A percentile compares a stretch with the other conserved stretches of the same genome.
Conservation (phyloP, 768 basidiomycete genomes). For the Lactifluus piperatus region DNA sequence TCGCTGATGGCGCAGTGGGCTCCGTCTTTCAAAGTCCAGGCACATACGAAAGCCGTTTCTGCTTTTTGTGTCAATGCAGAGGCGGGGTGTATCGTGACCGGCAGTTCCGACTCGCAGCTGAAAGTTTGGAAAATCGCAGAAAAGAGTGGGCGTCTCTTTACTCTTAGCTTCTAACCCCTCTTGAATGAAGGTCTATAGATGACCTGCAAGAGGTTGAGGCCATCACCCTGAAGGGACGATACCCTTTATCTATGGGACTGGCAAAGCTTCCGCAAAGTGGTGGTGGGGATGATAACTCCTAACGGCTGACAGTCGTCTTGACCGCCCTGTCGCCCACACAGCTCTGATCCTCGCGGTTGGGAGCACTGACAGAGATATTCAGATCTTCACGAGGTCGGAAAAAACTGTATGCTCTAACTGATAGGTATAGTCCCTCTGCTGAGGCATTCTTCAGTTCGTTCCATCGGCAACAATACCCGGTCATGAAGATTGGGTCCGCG, state of each 20-base stretch:
- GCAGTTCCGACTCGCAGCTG: conserved; percentile 72
- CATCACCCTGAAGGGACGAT: conserved; percentile 56
- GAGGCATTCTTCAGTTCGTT: conserved; percentile 39
- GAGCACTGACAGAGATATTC: conserved; percentile 72
- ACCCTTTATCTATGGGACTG: conserved; percentile 64
- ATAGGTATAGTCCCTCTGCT: conserved; percentile 3
- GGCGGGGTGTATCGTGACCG: conserved; percentile 52
- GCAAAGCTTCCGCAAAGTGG: conserved; percentile 55
- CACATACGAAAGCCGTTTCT: conserved; percentile 65
- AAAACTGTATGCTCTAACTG: conserved; percentile 34
- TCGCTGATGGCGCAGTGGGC: conserved; percentile 46
- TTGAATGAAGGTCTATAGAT: conserved; percentile 3
- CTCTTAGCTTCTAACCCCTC: not conserved
- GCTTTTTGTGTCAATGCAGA: conserved; percentile 41
- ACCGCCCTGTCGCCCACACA: conserved; percentile 22
- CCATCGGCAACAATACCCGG: conserved; percentile 56
- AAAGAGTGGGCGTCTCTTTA: conserved; percentile 25
- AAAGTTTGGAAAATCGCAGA: conserved; percentile 59
- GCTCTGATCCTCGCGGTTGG: conserved; percentile 69
- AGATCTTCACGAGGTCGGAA: conserved; percentile 66
- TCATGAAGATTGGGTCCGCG: conserved; percentile 94
- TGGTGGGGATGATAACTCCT: conserved; percentile 35
- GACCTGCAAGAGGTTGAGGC: conserved; percentile 39
- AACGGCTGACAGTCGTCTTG: not conserved
- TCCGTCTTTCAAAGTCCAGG: conserved; percentile 35